These are phyloP conservation scores for Pinus taeda DNA, from an alignment of 75 land plant species.

Conservation along the genomic window DNA sequence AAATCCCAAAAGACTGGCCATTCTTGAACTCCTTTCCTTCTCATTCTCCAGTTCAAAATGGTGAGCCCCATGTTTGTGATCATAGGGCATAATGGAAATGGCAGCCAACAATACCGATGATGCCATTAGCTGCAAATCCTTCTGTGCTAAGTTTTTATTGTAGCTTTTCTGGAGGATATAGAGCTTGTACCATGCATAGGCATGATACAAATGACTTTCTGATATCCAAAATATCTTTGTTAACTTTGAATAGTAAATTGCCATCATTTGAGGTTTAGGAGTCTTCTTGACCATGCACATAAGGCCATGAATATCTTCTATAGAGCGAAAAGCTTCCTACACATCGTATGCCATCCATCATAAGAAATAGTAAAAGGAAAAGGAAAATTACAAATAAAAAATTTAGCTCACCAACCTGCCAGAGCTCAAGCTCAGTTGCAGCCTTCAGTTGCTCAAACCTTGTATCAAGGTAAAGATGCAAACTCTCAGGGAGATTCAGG, in stretches of 20 bases:
- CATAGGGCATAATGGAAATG: conserved; percentile 78
- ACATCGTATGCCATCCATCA: conserved; percentile 5
- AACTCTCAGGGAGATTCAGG: conserved; percentile 79
- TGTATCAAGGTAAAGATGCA: conserved; percentile 88
- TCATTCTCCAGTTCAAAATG: conserved; percentile 94
- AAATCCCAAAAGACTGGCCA: conserved; percentile 82
- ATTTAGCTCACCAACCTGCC: conserved; percentile 64
- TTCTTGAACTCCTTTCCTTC: conserved; percentile 79
- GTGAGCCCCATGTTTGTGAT: conserved; percentile 67
- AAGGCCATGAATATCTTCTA: conserved; percentile 96
- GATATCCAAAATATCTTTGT: conserved; percentile 90
- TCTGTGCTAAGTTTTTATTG: conserved; percentile 83
- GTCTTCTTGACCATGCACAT: conserved; percentile 94
- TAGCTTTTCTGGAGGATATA: conserved; percentile 79
- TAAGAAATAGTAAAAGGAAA: background rate
- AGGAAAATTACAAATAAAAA: background rate
- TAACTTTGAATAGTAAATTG: conserved; percentile 81
- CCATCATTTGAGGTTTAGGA: conserved; percentile 92
- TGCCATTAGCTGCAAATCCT: conserved; percentile 92
- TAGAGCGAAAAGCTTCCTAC: conserved; percentile 94
- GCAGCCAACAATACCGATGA: conserved; percentile 91
- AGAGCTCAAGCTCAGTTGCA: conserved; percentile 92
- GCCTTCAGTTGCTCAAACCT: conserved; percentile 93
- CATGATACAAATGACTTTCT: conserved; percentile 80
- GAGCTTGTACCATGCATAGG: conserved; percentile 95